These are phyloP conservation scores for Breynia disticha DNA, from an alignment of 441 rosid species.

Conservation along the genomic window DNA sequence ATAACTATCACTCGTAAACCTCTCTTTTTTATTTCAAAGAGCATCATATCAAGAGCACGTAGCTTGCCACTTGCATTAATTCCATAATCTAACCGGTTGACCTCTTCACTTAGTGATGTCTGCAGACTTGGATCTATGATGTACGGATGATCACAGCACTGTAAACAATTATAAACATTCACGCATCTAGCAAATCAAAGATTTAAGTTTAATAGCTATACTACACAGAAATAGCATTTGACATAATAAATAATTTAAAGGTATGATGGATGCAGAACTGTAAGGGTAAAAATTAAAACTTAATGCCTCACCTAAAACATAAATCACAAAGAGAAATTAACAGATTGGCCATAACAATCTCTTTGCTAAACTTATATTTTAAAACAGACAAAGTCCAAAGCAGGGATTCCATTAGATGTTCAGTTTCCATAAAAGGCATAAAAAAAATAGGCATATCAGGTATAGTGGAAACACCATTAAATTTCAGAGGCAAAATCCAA, in stretches of 20 bases:
- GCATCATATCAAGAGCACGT: constrained; percentile 68
- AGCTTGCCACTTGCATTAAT: constrained; percentile 91
- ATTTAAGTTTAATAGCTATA: neutral
- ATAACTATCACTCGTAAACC: constrained; percentile 64
- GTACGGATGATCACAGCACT: constrained; percentile 96
- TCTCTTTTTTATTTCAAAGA: constrained; percentile 42
- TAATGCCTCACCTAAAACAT: neutral
- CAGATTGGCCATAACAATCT: neutral
- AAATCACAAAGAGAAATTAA: neutral
- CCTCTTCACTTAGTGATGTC: constrained; percentile 21
- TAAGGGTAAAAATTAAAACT: too few species aligned
- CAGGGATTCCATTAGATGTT: too few species aligned
- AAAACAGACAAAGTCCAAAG: too few species aligned
- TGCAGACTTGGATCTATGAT: constrained; percentile 40
- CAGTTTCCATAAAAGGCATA: too few species aligned
- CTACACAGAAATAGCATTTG: constrained; percentile 1
- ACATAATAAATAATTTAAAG: constrained; percentile 1
- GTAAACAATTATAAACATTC: constrained; percentile 21
- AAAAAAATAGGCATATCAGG: too few species aligned
- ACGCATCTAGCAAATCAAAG: neutral
- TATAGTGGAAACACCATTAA: neutral
- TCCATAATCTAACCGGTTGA: constrained; percentile 54
- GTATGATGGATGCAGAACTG: constrained; percentile 4
- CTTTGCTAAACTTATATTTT: neutral
- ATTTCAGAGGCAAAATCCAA: neutral